A percentile compares a stretch with the other conserved stretches of the same genome.
phyloP scores from a whole-genome alignment of 2,329 filamentous ascomycete genomes.

The Phyllosticta citrichinensis region DNA sequence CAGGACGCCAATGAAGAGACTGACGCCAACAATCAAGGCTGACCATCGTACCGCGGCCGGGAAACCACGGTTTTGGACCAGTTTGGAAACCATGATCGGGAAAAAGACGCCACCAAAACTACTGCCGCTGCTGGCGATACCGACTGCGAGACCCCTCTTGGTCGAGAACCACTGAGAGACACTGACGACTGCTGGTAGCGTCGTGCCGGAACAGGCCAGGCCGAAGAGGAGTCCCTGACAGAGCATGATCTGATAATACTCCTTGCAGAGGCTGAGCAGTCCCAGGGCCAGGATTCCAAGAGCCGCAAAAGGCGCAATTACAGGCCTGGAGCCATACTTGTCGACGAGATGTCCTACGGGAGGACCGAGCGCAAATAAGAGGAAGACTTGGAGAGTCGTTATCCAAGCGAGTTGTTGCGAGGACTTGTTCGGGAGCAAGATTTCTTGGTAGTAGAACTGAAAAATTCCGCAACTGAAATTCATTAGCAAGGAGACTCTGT shows the following conservation, averaged over 20 bases:
- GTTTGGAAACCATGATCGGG: conserved; percentile 40
- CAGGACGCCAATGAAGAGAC: conserved; percentile 7
- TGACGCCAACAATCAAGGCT: conserved; percentile 10
- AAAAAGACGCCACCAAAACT: conserved; percentile 47
- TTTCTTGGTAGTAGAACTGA: conserved; percentile 28
- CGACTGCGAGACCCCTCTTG: conserved; percentile 34
- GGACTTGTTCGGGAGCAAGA: conserved; percentile 21
- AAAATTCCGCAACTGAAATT: conserved; percentile 23
- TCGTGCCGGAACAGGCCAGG: conserved; percentile 36
- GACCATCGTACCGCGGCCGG: conserved; percentile 39
- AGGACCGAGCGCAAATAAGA: conserved; percentile 33
- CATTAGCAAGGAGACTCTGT: background rate
- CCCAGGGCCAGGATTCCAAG: conserved; percentile 47
- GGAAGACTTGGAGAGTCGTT: conserved; percentile 16
- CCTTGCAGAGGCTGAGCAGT: conserved; percentile 44
- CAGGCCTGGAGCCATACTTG: conserved; percentile 45
- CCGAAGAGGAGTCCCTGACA: conserved; percentile 40
- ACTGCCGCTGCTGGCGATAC: conserved; percentile 35
- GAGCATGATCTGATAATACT: conserved; percentile 42
- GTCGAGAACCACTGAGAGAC: conserved; percentile 39
- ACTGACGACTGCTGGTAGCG: conserved; percentile 36
- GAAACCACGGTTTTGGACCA: conserved; percentile 43
- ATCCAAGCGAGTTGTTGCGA: conserved; percentile 30
- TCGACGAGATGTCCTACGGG: conserved; percentile 51
- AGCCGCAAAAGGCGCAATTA: conserved; percentile 39